Evolutionary conservation across 2,329 filamentous ascomycete species (phyloP), one percentile per base, ranked within the genome.

Genomic region (Aspergillus vadensis): DNA sequence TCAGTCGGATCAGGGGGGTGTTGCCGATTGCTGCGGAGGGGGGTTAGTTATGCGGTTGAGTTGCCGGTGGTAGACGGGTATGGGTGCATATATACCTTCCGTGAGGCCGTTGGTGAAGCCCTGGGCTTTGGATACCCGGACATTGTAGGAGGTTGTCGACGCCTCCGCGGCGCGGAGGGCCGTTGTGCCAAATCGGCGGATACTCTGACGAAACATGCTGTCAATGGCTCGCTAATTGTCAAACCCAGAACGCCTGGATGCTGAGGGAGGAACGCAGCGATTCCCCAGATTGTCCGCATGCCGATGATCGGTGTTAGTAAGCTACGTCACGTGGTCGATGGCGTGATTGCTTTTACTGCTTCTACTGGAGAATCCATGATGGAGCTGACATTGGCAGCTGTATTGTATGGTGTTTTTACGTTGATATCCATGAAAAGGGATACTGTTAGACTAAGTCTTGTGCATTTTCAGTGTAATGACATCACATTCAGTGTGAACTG

Each of bases 1-100:
- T 94, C 54, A 99, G 83, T 52, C 91, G 89, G 76, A 99, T 96
- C 57, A 99, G 86, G 1, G 95, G 94, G 0, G 95, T 99, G 79
- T 98, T 98, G 65, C 95, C 95, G 80, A 99, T 98, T 58, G 95
- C 95, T 97, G 56, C 54, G 3, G 43, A 14, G 32, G 47, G 17
- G 17, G 14, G 9, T 19, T 38, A n/a, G 27, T 30, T 15, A 32
- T 43, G 23, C 43, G 38, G 1, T 5, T 30, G 25, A 5, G 2
- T 3, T 30, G 25, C 5, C 5, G 21, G 21, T 19, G 6, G n/a
- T 3, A 5, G 27, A 12, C 27, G 7, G 12, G 23, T n/a, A n/a
- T 25, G 14, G 15, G n/a, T 6, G 17, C 21, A 32, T n/a, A 21
- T 8, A 21, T 84, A 95, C 92, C 92, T 81, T 91, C 92, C 57